Evolutionary conservation across 179 eudicot species (phyloP), one percentile per base, ranked within the genome.

Genomic region (Patellifolia procumbens): DNA sequence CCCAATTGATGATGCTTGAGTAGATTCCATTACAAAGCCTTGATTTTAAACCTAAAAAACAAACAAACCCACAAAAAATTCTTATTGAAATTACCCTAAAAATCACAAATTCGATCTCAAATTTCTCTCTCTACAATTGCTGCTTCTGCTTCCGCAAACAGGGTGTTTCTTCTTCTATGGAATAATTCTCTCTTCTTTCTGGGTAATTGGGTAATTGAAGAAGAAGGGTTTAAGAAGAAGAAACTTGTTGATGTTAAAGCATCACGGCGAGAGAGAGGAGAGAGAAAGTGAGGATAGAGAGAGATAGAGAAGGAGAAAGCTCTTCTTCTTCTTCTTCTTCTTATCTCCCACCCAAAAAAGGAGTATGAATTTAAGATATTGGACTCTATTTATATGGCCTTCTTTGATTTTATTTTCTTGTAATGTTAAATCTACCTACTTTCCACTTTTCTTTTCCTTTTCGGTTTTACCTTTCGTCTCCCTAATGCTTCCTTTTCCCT

Each of bases 171-270:
- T 46, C 72, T 19, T 68, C 72, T 68, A 1, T 42, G 26, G 17
- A 42, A 66, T 4, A 5, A 12, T 26, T 43, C 46, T n/a, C n/a
- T n/a, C n/a, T n/a, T n/a, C n/a, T n/a, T 65, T 67, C 52, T 24
- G 71, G 71, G 34, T 67, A 39, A 68, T 24, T 42, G 26, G 60
- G 51, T 16, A 29, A 46, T 48, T 61, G 43, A 62, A 61, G 76
- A 52, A 65, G 17, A 53, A 79, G 79, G 85, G 76, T 65, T 80
- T 68, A 80, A 72, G 85, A 79, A 81, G 84, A 84, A 72, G 82
- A 79, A 55, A 60, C 56, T 15, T n/a, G 56, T 43, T 39, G 35
- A 17, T 64, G 68, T 49, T 9, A 51, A 66, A 32, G 65, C 28
- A 68, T 68, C 24, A 26, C 12, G 43, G 29, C 13, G 65, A 67